Evolutionary conservation across 2,329 filamentous ascomycete genomes (phyloP).

Genomic region (Calonectria ilicicola): DNA sequence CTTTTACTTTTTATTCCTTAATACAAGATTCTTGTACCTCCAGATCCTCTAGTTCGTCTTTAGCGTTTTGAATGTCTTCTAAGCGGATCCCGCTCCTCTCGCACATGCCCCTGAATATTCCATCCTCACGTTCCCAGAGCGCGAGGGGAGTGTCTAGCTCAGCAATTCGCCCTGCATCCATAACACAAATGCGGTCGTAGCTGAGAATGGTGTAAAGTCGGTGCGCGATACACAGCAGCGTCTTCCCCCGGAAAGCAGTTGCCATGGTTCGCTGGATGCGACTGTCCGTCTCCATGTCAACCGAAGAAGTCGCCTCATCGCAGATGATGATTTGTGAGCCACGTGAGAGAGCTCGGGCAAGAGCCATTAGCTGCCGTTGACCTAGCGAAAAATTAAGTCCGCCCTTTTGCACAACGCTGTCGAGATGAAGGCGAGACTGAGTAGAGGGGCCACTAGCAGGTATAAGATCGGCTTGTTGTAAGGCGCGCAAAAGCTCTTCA

Average conservation of each 20-base stretch:
- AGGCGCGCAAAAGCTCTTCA: neutral
- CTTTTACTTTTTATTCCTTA: neutral
- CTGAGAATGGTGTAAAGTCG: neutral
- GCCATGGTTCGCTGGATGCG: neutral
- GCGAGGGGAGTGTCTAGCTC: neutral
- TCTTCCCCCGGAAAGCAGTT: neutral
- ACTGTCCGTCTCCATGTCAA: neutral
- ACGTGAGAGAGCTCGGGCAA: neutral
- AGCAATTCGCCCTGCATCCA: neutral
- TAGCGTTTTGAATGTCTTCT: neutral
- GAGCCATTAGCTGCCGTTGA: neutral
- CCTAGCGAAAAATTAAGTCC: neutral
- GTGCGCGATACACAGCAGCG: neutral
- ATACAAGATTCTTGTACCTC: neutral
- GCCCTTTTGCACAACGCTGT: neutral
- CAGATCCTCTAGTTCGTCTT: neutral
- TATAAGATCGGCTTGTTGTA: neutral
- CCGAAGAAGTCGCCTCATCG: neutral
- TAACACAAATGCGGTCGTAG: neutral
- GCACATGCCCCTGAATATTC: neutral
- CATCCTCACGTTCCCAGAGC: neutral
- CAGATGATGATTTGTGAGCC: neutral
- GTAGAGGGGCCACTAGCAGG: neutral
- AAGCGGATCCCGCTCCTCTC: neutral
- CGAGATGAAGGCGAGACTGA: neutral